These are phyloP conservation scores for Zygoascus meyerae DNA, from an alignment of 1,139 yeast genomes.

Conservation along the genomic window DNA sequence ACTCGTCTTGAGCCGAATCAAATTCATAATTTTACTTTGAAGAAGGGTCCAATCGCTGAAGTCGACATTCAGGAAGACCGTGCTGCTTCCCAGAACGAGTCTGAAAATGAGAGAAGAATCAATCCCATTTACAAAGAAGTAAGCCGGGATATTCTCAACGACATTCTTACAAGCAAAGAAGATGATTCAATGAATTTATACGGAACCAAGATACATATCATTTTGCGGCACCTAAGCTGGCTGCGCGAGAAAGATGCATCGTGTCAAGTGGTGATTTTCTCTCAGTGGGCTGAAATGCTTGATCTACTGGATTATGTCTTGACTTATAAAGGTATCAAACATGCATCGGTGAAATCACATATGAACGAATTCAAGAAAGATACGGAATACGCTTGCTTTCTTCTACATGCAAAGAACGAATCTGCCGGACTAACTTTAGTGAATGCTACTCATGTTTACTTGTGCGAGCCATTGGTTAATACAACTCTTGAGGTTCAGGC, in stretches of 20 bases:
- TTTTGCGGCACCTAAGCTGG: slow-evolving; percentile 61
- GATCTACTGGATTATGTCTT: slow-evolving; percentile 65
- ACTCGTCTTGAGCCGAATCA: slow-evolving; percentile 40
- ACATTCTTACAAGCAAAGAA: slow-evolving; percentile 30
- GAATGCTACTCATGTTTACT: slow-evolving; percentile 84
- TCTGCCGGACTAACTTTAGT: slow-evolving; percentile 85
- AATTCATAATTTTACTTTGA: slow-evolving; percentile 50
- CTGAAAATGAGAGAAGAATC: background rate
- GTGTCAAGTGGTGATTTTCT: slow-evolving; percentile 77
- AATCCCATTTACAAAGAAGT: slow-evolving; percentile 23
- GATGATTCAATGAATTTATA: slow-evolving; percentile 38
- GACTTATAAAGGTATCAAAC: slow-evolving; percentile 49
- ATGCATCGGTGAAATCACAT: slow-evolving; percentile 36
- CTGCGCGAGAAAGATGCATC: slow-evolving; percentile 51
- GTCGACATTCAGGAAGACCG: slow-evolving; percentile 1
- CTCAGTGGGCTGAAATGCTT: slow-evolving; percentile 81
- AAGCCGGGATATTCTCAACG: slow-evolving; percentile 16
- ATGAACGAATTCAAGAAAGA: slow-evolving; percentile 64
- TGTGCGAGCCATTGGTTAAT: slow-evolving; percentile 90
- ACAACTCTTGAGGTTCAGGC: slow-evolving; percentile 87
- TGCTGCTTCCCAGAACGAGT: background rate
- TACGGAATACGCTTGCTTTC: slow-evolving; percentile 65
- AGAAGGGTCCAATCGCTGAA: slow-evolving; percentile 2
- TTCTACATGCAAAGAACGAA: slow-evolving; percentile 78
- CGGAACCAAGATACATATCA: slow-evolving; percentile 82